Evolutionary conservation across 2,329 filamentous ascomycete genomes (phyloP), one percentile per base, ranked within the genome.

Genomic region (Claviceps humidiphila): DNA sequence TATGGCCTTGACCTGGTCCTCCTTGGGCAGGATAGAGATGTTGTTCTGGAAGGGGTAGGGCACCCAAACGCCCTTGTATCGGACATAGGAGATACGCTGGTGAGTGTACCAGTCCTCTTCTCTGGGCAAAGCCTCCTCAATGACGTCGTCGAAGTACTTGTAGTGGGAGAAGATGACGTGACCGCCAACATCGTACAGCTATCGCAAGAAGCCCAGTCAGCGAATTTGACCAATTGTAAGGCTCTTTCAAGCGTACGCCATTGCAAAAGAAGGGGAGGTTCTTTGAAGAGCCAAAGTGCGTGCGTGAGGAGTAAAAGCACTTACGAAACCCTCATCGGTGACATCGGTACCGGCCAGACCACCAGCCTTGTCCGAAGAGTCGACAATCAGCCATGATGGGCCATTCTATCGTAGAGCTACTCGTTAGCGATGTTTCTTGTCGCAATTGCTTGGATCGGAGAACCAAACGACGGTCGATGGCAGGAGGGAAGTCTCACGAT

Each of bases 1-100:
- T 64, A 98, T 85, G 70, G 88, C 94, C 66, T 80, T 84, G 59
- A 96, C 89, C 75, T 98, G 90, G 65, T 98, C 93, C 60, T 96
- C 89, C 78, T 96, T 95, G 69, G 89, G 87, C 66, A 98, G 75
- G 84, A 96, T 91, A 64, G 93, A 95, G 68, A 98, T 91, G 78
- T 98, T 98, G 82, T 97, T 98, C 77, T 98, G 93, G 84, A 98
- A 96, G 58, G 93, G 93, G 74, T 98, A 98, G 51, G 93, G 91
- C 54, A 98, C 93, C 93, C 93, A 98, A 66, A 89, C 79, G 60
- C 80, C 78, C 82, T 95, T 91, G 85, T 89, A 96, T 67, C 93
- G 90, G 62, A 98, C 91, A 70, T 98, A 98, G 58, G 93, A 98
- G 73, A 98, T 93, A 68, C 93, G 90, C 78, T 98, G 86, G 77